phyloP scores from a whole-genome alignment of 345 rosid species.

The Cardamine occulta region DNA sequence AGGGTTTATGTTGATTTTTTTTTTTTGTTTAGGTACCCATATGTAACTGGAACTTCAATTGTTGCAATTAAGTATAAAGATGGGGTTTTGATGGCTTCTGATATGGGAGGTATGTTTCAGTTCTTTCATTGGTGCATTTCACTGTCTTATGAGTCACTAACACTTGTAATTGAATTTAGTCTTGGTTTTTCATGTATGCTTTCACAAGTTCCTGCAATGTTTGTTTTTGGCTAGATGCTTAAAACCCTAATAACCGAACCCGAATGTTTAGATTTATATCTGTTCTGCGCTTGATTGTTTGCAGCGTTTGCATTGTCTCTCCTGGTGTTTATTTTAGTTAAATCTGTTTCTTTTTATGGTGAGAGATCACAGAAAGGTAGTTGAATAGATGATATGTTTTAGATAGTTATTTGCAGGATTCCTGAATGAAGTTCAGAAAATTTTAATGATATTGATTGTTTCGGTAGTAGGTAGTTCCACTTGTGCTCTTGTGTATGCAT shows the following conservation, averaged over 20 bases:
- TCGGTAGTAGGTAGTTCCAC: background rate
- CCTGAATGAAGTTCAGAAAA: background rate
- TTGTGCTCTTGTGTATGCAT: background rate
- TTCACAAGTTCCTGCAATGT: slow-evolving; percentile 1
- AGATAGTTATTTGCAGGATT: background rate
- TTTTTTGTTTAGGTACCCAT: slow-evolving; percentile 68
- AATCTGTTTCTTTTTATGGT: background rate
- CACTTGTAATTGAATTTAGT: background rate
- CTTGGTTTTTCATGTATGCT: background rate
- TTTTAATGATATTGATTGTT: background rate
- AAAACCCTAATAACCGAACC: background rate
- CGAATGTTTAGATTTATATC: background rate
- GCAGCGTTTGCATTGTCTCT: slow-evolving; percentile 12
- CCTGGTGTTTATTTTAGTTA: background rate
- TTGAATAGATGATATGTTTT: background rate
- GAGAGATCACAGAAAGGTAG: background rate
- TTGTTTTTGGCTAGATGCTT: background rate
- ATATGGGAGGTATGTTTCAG: slow-evolving; percentile 75
- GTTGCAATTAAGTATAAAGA: slow-evolving; percentile 94
- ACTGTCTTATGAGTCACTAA: background rate
- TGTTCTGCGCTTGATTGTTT: slow-evolving; percentile 8
- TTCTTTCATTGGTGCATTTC: background rate
- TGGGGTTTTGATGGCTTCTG: slow-evolving; percentile 97
- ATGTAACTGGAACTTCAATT: slow-evolving; percentile 93
- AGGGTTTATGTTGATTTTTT: slow-evolving; percentile 19